Base-by-base conservation (phyloP, 495 filamentous ascomycete species). In the Barbatosphaeria neglecta region DNA sequence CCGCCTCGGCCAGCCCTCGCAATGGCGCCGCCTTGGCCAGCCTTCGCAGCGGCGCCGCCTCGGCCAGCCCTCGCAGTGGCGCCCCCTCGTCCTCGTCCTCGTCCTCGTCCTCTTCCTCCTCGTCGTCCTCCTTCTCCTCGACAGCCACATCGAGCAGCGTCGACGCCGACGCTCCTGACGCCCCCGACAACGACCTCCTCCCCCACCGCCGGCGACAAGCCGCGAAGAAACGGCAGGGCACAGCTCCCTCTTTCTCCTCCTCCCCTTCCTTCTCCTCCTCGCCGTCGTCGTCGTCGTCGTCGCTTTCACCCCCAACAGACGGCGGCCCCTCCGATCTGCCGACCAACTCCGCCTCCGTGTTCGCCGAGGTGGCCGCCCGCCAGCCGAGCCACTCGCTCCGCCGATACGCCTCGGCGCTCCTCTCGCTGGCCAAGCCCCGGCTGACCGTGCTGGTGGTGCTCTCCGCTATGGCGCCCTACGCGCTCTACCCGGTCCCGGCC, bases 401-500 rank as follows among this genome's bases (percentile, higher is more conserved):
- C 39, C 84, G 89, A 48, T 74, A 77, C 33, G 52, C 92, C 43
- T 84, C 89, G n/a, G 81, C 87, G 28, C 87, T 84, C 57, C 83
- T 98, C 53, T 86, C 92, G 7, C 82, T 98, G 54, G 84, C 87
- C 20, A 98, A 98, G 65, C 92, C 92, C 5, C 87, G 93, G 37
- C 79, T 98, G 37, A 90, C 89, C 13, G 83, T 95, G 48, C 74
- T 98, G 20, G 83, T 98, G 47, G 81, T 96, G 25, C 80, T 97
- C 41, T 87, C 88, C 0, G 89, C 93, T 10, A 94, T 89, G 48
- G 82, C 88, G 2, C 82, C 92, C 22, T 98, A 98, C 65, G 85
- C 86, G 6, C 77, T 97, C 50, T 97, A 93, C 61, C 92, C 92
- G 0, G 83, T 95, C 7, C 84, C 86, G 8, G 78, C 79, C 18